Evolutionary conservation across 345 rosid genomes (phyloP), one percentile per base, ranked within the genome.

Genomic region (Streptanthus diversifolius): DNA sequence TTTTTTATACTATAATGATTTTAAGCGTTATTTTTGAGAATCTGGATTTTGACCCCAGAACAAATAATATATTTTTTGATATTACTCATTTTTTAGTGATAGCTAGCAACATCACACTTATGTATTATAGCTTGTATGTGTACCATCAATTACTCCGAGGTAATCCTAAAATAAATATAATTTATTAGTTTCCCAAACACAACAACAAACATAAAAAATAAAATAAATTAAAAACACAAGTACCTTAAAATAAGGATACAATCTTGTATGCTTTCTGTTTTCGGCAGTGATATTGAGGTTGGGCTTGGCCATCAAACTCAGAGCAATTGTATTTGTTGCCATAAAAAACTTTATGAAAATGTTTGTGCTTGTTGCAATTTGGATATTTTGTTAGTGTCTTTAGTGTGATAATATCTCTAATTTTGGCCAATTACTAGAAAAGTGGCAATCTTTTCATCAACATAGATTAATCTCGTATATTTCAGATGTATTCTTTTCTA

Each of bases 211-310:
- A 3, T 5, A 5, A 25, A 15, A 12, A 8, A 25, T 9, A 45
- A 43, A 3, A 21, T 14, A 13, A 13, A 22, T 27, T 3, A 3
- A 27, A 37, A 63, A 8, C 13, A 43, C 2, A 11, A 27, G 15
- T 63, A 63, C 51, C 36, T 40, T 40, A 3, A 63, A 63, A 24
- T 63, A 63, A 27, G 53, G 36, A 63, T 25, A 63, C 25, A 27
- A 63, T 44, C 17, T 9, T 15, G 67, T 44, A n/a, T 39, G 25
- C 22, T 37, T 48, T 43, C 53, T 27, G 2, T 43, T 27, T 15
- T 43, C 43, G 25, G 15, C 22, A 27, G 25, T 14, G 22, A 61
- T 24, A 3, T 0, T n/a, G 15, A 24, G 49, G 8, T 7, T 60
- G 18, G 45, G 33, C 8, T 40, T 61, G 4, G 8, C 66, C 66